Evolutionary conservation across 371 early-diverging fungal genomes (phyloP).

Genomic region (Mucor lusitanicus): DNA sequence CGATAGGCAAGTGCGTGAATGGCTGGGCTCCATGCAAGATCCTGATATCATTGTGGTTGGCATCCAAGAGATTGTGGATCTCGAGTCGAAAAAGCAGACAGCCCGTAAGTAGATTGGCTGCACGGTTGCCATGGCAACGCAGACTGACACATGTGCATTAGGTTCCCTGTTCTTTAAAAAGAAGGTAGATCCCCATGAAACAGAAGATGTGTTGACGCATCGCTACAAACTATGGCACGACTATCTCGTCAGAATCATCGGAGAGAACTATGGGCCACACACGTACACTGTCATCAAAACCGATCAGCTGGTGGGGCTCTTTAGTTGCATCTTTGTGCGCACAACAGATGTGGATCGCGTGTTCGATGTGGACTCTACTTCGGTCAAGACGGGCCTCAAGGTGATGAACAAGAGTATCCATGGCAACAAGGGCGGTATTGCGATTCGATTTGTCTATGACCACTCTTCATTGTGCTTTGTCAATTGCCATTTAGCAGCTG

Average conservation of each 20-base stretch:
- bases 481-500: constrained; percentile 82
- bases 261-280: constrained; percentile 33
- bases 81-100: constrained; percentile 65
- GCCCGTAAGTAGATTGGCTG: constrained; percentile 42
- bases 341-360: constrained; percentile 35
- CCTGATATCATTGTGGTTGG: constrained; percentile 80
- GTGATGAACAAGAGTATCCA: constrained; percentile 65
- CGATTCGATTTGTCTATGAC: constrained; percentile 65
- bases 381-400: constrained; percentile 81
- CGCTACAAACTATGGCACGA: constrained; percentile 73
- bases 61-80: constrained; percentile 80
- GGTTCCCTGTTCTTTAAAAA: constrained; percentile 28
- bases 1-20: constrained; percentile 37
- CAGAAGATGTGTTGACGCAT: constrained; percentile 48
- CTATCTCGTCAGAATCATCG: constrained; percentile 43
- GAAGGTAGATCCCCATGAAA: constrained; percentile 33
- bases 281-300: constrained; percentile 61
- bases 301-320: constrained; percentile 81
- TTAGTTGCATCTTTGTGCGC: constrained; percentile 72
- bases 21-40: constrained; percentile 47
- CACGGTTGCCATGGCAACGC: too few species aligned
- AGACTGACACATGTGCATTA: neutral
- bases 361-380: constrained; percentile 29
- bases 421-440: constrained; percentile 90
- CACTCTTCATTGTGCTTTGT: constrained; percentile 80